Evolutionary conservation across 352 stramenopile genomes (phyloP), one percentile per base, ranked within the genome.

Genomic region (Globisporangium cystogenes): DNA sequence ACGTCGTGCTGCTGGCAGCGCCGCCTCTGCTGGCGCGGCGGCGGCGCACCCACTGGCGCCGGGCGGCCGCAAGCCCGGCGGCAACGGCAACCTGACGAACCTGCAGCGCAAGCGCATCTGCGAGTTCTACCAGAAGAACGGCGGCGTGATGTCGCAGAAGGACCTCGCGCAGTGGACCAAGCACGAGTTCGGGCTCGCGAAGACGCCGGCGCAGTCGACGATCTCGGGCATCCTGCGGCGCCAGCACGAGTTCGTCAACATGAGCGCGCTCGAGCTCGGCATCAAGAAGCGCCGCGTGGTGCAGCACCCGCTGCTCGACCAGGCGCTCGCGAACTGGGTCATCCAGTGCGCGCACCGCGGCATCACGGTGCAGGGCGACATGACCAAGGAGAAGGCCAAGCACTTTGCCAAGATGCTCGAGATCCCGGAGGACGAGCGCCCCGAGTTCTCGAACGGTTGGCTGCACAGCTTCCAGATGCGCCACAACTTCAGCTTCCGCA

Each of bases 311-410:
- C 69, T 85, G 41, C 69, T 93, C 12, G 82, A 93, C 56, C 80
- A 82, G 50, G 80, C 80, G 37, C 55, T 93, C 21, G 82, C 82
- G 40, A 93, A 93, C 63, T 93, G 82, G 82, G 80, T 93, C 64
- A 89, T 93, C 51, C 80, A 93, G 64, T 89, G 78, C 60, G 78
- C 80, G 23, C 76, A 88, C 40, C 72, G 82, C 7, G 82, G 82
- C 26, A 81, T 89, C 51, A 87, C 78, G 10, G 77, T 93, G 12
- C 81, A 90, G 51, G 82, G 82, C 37, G 82, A 93, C 57, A 74
- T 85, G 41, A 93, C 82, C 29, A 93, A 93, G 57, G 80, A 93
- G 52, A 93, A 93, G 49, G 82, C 78, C 55, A 89, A 89, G 56
- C 73, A 91, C 43, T 90, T 93, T 54, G 80, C 82, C 31, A 76